These are phyloP conservation scores for Entamoeba histolytica DNA, from an alignment of 208 protist species.

Conservation along the genomic window DNA sequence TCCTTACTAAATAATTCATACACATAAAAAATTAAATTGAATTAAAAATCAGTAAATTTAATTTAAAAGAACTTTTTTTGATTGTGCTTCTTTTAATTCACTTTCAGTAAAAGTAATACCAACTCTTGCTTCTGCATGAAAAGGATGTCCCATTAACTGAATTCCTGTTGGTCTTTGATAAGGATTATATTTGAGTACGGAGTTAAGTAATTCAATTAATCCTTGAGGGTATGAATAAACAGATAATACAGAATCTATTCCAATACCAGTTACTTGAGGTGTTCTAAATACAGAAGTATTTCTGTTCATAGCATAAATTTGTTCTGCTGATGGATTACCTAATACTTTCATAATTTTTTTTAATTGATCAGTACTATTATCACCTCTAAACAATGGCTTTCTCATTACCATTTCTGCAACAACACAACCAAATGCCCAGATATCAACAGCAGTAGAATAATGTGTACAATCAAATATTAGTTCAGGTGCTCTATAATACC, in stretches of 20 bases:
- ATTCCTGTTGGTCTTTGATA: not conserved
- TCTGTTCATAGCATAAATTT: slow-evolving; percentile 24
- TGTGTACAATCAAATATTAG: slow-evolving; percentile 1
- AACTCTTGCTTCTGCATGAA: not conserved
- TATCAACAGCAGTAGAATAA: slow-evolving; percentile 54
- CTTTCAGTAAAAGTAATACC: not conserved
- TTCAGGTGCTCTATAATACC: slow-evolving; percentile 25
- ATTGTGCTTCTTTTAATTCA: not conserved
- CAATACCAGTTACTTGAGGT: not conserved
- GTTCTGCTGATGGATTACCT: slow-evolving; percentile 27
- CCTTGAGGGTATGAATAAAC: not conserved
- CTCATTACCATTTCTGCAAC: slow-evolving; percentile 70
- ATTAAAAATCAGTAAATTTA: too few species aligned
- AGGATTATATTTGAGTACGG: not conserved
- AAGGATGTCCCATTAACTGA: not conserved
- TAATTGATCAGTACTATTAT: slow-evolving; percentile 36
- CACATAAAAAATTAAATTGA: too few species aligned
- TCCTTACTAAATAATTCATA: not conserved
- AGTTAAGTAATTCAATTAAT: not conserved
- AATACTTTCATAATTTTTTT: slow-evolving; percentile 34
- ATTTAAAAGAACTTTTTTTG: too few species aligned
- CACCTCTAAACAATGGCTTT: slow-evolving; percentile 70
- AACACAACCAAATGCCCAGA: slow-evolving; percentile 90
- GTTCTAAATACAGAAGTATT: not conserved
- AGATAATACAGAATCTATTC: not conserved